Base-by-base conservation (phyloP, 2,329 filamentous ascomycete species). In the Nigrospora sphaerica region DNA sequence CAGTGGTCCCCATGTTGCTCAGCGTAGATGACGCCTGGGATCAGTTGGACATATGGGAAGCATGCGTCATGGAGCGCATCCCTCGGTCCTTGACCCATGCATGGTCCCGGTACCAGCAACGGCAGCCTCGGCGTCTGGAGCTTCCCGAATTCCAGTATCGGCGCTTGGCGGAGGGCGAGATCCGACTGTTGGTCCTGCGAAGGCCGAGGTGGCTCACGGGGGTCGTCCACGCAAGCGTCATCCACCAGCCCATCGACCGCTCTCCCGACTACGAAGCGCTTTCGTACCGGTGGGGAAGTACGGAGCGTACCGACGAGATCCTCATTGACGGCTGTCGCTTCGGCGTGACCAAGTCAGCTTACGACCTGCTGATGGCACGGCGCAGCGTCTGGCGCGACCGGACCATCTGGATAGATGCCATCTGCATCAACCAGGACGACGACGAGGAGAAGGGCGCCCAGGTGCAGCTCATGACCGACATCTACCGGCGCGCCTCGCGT, bases 91-190 rank as follows among this genome's bases (percentile, higher is more conserved):
- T 52, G 28, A 48, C 50, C 16, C 44, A 47, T 16, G 44, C 28
- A 16, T 52, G 50, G 49, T 51, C 23, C 46, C 7, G 44, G 4
- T 46, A 51, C 18, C 46, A 49, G 36, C 50, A 52, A 17, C 19
- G 23, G 6, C 46, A 6, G 5, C 46, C 48, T 3, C 34, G 31
- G 28, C 50, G 50, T 32, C 28, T 16, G 11, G 42, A 19, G 14
- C 14, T 52, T 28, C 44, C 48, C 1, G 10, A 4, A 13, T 52
- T 49, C 28, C 44, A 41, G 28, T 50, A 52, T 23, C 35, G 28
- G 17, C 42, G 43, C 16, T 32, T 50, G 11, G 65, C 42, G 2
- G 58, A 64, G 5, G 58, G 57, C 11, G 54, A 57, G 17, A 63
- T 53, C 32, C 57, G 48, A 32, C 54, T 49, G 35, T 55, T 61